Evolutionary conservation across 345 rosid genomes (phyloP), one percentile per base, ranked within the genome.

Genomic region (Arabidopsis thaliana): DNA sequence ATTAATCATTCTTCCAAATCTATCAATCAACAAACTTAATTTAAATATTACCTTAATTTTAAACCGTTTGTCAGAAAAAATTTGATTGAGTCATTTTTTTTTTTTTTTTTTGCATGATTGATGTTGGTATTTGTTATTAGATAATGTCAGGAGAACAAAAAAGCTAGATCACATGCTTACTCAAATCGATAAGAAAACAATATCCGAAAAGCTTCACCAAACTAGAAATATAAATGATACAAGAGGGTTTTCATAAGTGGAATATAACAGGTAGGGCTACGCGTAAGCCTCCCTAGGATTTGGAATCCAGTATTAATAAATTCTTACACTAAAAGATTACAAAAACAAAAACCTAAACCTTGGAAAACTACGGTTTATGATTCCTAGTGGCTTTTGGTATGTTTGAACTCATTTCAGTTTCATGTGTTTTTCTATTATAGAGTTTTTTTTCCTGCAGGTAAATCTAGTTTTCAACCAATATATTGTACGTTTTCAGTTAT

Each of bases 201-300:
- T 45, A 32, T 64, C 10, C 20, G 16, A 32, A 45, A 64, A 33
- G 3, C 40, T 30, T 32, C 4, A 46, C 6, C 2, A 6, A 16
- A 65, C n/a, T 32, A 46, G 1, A 65, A 48, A 65, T 46, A 30
- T 5, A 30, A 30, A 45, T 30, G 68, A 42, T 1, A 44, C 9
- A n/a, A 64, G 2, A 62, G 9, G 16, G n/a, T 30, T 64, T 30
- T 8, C 38, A 44, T 63, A 6, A 42, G 14, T 14, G 52, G 13
- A 62, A 14, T 32, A 30, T 55, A 55, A 55, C 14, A 9, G 56
- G 32, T 50, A 50, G 56, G 56, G 32, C 30, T 50, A 51, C 14
- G 56, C 56, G 33, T 20, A 37, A 59, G 22, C 20, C n/a, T 20
- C 7, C 7, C 8, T 22, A 38, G 9, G 32, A 38, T 38, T 37